phyloP scores from a whole-genome alignment of 306 rosid species.

The Abrus pulchellus region DNA sequence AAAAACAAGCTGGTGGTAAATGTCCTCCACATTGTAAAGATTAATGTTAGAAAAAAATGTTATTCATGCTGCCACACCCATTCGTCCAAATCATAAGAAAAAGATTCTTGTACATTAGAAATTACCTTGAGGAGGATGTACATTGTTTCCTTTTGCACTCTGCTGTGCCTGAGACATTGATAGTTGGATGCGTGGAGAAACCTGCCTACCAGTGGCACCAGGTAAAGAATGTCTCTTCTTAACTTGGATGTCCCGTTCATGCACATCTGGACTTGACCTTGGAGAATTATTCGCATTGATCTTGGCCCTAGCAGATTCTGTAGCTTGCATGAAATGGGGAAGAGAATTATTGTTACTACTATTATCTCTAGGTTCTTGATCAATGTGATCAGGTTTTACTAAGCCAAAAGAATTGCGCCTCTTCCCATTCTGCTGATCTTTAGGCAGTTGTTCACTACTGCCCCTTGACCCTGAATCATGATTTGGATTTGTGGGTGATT shows the following conservation, averaged over 20 bases:
- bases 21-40: not conserved
- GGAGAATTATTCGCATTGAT: constrained; percentile 74
- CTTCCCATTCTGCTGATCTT: constrained; percentile 75
- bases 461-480: constrained; percentile 68
- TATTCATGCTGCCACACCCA: constrained; percentile 1
- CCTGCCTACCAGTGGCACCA: constrained; percentile 83
- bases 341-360: constrained; percentile 64
- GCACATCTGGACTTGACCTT: constrained; percentile 91
- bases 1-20: not conserved
- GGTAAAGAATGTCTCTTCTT: constrained; percentile 96
- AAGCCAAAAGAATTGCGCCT: constrained; percentile 81
- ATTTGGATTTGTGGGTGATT: constrained; percentile 69
- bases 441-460: constrained; percentile 66
- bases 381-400: constrained; percentile 65
- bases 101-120: constrained; percentile 21
- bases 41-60: constrained; percentile 1
- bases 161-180: constrained; percentile 77
- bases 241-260: constrained; percentile 67
- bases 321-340: constrained; percentile 97
- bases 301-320: constrained; percentile 97
- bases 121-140: constrained; percentile 50
- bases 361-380: constrained; percentile 76
- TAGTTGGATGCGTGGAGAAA: constrained; percentile 80
- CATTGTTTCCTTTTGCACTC: constrained; percentile 65
- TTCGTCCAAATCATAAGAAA: constrained; percentile 13